These are phyloP conservation scores for Penicillium sp. DNA, from an alignment of 2,329 filamentous ascomycete genomes.

Conservation along the genomic window DNA sequence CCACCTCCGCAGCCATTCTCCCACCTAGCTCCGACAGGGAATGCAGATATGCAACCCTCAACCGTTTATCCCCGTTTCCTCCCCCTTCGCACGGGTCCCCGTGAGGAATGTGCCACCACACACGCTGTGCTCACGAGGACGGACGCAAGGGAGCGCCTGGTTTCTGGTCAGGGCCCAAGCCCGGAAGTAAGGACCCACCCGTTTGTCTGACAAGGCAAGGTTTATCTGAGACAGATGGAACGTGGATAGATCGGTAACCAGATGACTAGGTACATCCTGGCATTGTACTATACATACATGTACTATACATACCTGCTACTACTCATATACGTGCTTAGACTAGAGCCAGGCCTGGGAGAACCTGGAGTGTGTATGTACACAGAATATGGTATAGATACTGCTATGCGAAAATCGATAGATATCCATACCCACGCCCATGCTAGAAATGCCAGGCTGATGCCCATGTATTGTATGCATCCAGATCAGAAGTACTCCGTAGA, in stretches of 20 bases:
- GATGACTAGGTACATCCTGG: too few species aligned
- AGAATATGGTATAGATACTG: too few species aligned
- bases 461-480: too few species aligned
- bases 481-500: neutral
- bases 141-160: constrained; percentile 19
- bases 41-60: neutral
- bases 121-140: constrained; percentile 21
- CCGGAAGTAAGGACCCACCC: constrained; percentile 11
- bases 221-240: neutral
- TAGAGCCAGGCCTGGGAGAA: too few species aligned
- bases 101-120: constrained; percentile 21
- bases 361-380: too few species aligned
- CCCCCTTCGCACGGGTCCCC: constrained; percentile 3
- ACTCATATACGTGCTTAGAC: too few species aligned
- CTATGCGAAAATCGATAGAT: too few species aligned
- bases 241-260: neutral
- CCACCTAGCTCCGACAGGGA: neutral
- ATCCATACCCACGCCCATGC: too few species aligned
- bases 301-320: too few species aligned
- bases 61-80: neutral
- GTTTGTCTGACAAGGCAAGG: constrained; percentile 9
- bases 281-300: too few species aligned
- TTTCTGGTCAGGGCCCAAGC: neutral
- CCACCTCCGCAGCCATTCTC: neutral
- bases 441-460: too few species aligned